Conservation (phyloP, 2,329 filamentous ascomycete species). For the Epichloe elymi region DNA sequence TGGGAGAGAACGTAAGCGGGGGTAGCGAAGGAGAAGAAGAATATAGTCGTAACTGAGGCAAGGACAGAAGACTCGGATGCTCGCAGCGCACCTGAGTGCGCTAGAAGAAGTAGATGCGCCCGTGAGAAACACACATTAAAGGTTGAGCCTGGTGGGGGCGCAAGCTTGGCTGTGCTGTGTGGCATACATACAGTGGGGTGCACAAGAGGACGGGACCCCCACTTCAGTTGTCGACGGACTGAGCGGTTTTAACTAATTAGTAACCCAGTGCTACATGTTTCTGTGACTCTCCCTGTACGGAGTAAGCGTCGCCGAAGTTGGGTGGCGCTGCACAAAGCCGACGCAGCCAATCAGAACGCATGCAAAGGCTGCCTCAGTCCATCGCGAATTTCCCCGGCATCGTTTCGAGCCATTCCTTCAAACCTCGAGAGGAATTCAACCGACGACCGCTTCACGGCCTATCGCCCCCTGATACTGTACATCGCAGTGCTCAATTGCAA, state of each 20-base stretch:
- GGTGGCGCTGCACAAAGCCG: not conserved
- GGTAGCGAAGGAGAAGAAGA: too few relatives aligned
- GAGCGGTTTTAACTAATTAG: too few relatives aligned
- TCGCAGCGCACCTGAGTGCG: not conserved
- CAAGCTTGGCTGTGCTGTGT: not conserved
- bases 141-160: not conserved
- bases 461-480: conserved; percentile 12
- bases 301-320: not conserved
- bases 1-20: not conserved
- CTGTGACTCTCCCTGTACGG: not conserved
- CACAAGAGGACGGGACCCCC: too few relatives aligned
- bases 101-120: not conserved
- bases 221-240: not conserved
- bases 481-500: conserved; percentile 19
- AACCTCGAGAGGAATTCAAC: conserved; percentile 15
- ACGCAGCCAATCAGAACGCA: conserved; percentile 18
- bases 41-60: not conserved
- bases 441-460: conserved; percentile 15
- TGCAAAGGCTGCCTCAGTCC: conserved; percentile 19
- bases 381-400: conserved; percentile 13
- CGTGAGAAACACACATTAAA: not conserved
- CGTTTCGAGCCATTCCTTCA: conserved; percentile 8
- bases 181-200: too few relatives aligned
- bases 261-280: too few relatives aligned
- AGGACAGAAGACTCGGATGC: too few relatives aligned